Conservation (phyloP, 176 grass and related monocot genomes). For the Oryza glumipatula region DNA sequence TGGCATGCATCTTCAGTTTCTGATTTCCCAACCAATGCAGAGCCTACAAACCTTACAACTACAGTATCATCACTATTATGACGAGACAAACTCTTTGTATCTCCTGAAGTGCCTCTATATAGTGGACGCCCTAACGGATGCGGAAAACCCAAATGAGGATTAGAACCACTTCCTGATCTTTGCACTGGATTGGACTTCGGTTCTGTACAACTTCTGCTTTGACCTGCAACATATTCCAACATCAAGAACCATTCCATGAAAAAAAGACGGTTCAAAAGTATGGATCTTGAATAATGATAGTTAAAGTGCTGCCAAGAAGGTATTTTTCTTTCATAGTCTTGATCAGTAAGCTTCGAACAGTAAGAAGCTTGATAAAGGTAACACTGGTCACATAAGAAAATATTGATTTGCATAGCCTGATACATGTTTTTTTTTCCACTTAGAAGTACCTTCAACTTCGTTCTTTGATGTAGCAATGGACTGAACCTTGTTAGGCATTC, state of each 20-base stretch:
- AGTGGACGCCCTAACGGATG: slow-evolving; percentile 37
- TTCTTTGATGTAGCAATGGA: slow-evolving; percentile 37
- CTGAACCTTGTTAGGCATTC: slow-evolving; percentile 38
- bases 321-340: slow-evolving; percentile 1
- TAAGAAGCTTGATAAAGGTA: not conserved
- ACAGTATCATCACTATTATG: slow-evolving; percentile 75
- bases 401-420: not conserved
- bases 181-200: slow-evolving; percentile 36
- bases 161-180: slow-evolving; percentile 49
- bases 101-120: slow-evolving; percentile 47
- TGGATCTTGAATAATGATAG: slow-evolving; percentile 15
- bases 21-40: slow-evolving; percentile 83
- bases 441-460: slow-evolving; percentile 40
- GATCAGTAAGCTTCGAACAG: not conserved
- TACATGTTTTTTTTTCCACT: not conserved
- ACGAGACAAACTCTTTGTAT: slow-evolving; percentile 44
- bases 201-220: slow-evolving; percentile 34
- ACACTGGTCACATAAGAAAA: not conserved
- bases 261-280: not conserved
- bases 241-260: not conserved
- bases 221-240: slow-evolving; percentile 42
- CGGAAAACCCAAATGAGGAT: slow-evolving; percentile 23
- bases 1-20: slow-evolving; percentile 91
- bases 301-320: slow-evolving; percentile 1
- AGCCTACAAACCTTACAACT: slow-evolving; percentile 87